These are phyloP conservation scores for Rhodamnia argentea DNA, from an alignment of 345 rosid genomes.

Conservation along the genomic window DNA sequence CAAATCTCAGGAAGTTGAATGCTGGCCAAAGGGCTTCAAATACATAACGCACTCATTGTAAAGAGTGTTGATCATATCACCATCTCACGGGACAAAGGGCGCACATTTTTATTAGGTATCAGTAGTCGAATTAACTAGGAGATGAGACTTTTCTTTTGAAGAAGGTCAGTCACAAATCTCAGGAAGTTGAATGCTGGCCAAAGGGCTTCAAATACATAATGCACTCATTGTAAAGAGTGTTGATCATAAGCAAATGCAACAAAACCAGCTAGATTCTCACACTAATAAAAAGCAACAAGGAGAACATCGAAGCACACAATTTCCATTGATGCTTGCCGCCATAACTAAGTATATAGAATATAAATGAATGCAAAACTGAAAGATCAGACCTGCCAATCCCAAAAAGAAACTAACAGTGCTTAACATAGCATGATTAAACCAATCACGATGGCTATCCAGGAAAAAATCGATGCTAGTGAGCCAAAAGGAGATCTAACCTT, in stretches of 20 bases:
- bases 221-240: background rate
- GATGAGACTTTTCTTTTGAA: background rate
- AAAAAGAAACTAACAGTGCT: background rate
- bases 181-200: background rate
- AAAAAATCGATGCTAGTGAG: background rate
- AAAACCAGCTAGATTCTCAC: background rate
- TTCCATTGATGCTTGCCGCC: background rate
- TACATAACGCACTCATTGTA: background rate
- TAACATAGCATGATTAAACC: background rate
- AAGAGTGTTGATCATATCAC: background rate
- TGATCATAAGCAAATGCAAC: background rate
- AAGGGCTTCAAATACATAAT: background rate
- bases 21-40: background rate
- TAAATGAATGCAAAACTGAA: background rate
- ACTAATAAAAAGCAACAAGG: background rate
- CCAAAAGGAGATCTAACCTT: slow-evolving; percentile 32
- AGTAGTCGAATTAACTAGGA: background rate
- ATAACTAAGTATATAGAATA: background rate
- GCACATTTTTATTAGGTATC: background rate
- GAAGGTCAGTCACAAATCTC: background rate
- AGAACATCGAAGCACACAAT: background rate
- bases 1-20: background rate
- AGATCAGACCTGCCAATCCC: background rate
- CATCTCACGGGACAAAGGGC: too few species aligned
- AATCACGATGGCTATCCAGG: background rate